Conservation (phyloP, 2,329 filamentous ascomycete genomes). For the Ophiostoma fasciatum region DNA sequence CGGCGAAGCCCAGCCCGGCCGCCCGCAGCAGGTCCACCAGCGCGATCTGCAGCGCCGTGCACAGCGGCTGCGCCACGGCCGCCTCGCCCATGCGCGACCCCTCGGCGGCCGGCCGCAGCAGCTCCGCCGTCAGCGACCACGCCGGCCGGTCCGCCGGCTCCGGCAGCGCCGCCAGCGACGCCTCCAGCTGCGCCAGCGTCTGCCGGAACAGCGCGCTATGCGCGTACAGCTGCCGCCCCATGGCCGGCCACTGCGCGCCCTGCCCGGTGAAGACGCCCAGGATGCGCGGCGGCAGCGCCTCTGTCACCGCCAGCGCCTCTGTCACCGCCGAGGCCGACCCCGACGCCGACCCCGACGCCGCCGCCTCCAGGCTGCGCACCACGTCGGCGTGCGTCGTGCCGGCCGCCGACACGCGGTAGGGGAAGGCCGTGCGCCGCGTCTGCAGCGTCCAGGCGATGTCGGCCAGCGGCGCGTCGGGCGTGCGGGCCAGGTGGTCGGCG, state of each 20-base stretch:
- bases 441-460: conserved; percentile 21
- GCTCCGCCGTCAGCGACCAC: conserved; percentile 9
- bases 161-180: conserved; percentile 4
- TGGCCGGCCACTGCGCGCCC: conserved; percentile 12
- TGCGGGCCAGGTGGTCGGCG: conserved; percentile 16
- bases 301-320: conserved; percentile 1
- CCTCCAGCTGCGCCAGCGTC: conserved; percentile 6
- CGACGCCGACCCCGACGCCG: conserved; percentile 10
- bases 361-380: conserved; percentile 13
- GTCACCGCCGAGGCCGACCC: conserved; percentile 2
- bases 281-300: conserved; percentile 4
- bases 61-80: conserved; percentile 33
- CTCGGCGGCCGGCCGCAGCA: conserved; percentile 5
- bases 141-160: conserved; percentile 4
- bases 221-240: conserved; percentile 19
- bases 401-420: conserved; percentile 18
- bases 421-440: conserved; percentile 17
- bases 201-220: conserved; percentile 2
- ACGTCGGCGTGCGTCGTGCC: conserved; percentile 13
- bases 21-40: conserved; percentile 17
- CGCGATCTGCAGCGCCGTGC: conserved; percentile 38
- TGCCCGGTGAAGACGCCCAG: conserved; percentile 9
- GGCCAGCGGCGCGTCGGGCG: not conserved
- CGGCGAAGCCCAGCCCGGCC: conserved; percentile 16
- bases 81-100: conserved; percentile 16